These are phyloP conservation scores for Triangularia setosa DNA, from an alignment of 2,329 filamentous ascomycete species.

Conservation along the genomic window DNA sequence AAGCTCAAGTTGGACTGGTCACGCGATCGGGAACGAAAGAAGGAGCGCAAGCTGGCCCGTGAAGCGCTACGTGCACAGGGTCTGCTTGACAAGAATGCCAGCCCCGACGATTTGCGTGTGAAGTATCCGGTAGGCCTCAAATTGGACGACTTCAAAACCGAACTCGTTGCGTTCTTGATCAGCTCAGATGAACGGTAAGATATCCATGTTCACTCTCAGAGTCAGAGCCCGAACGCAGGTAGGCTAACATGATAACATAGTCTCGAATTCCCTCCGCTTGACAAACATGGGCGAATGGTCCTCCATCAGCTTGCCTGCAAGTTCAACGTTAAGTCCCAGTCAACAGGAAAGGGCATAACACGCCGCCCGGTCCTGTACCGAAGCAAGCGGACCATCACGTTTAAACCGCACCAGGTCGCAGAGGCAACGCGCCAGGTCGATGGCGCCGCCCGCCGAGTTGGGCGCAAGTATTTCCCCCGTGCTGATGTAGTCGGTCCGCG, in stretches of 20 bases:
- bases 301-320: conserved; percentile 75
- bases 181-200: conserved; percentile 58
- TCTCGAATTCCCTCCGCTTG: conserved; percentile 77
- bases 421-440: conserved; percentile 47
- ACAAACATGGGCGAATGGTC: conserved; percentile 68
- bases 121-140: conserved; percentile 73
- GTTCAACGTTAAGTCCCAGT: conserved; percentile 80
- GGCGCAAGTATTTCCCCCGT: conserved; percentile 53
- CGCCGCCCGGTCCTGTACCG: conserved; percentile 77
- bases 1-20: conserved; percentile 58
- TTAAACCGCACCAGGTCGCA: conserved; percentile 53
- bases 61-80: conserved; percentile 64
- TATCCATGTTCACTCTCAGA: conserved; percentile 1
- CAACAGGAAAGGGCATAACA: conserved; percentile 66
- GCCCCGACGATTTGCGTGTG: conserved; percentile 52
- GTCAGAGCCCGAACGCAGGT: neutral
- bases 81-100: conserved; percentile 55
- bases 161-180: conserved; percentile 68
- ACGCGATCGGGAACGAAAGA: conserved; percentile 69
- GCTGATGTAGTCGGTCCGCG: conserved; percentile 36
- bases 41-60: conserved; percentile 64
- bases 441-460: conserved; percentile 42
- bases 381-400: conserved; percentile 61
- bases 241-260: conserved; percentile 37
- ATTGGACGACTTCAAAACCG: conserved; percentile 65